Conservation (phyloP, 768 basidiomycete species). For the Mycena vitilis region DNA sequence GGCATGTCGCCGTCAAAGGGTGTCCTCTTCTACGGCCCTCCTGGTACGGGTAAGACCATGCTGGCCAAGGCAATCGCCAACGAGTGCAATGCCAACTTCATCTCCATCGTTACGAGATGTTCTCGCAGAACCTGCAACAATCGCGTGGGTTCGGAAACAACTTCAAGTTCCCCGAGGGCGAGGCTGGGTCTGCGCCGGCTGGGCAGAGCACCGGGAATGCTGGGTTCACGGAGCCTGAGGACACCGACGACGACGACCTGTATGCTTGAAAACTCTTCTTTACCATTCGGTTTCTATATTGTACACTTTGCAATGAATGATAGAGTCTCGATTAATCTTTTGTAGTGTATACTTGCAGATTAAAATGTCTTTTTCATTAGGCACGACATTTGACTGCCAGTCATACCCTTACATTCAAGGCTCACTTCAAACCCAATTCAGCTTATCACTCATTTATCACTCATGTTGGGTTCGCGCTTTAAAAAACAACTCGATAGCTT, state of each 20-base stretch:
- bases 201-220: constrained; percentile 67
- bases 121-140: too few species aligned
- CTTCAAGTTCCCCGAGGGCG: constrained; percentile 97
- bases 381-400: background rate
- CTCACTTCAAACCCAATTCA: too few species aligned
- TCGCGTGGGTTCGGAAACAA: constrained; percentile 72
- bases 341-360: constrained; percentile 12
- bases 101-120: too few species aligned
- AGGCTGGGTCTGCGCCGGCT: constrained; percentile 50
- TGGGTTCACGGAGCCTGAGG: constrained; percentile 87
- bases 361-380: constrained; percentile 19
- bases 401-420: too few species aligned
- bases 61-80: constrained; percentile 99
- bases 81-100: constrained; percentile 99
- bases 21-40: constrained; percentile 99
- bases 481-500: too few species aligned
- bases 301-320: too few species aligned
- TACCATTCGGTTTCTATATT: background rate
- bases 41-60: constrained; percentile 99
- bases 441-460: too few species aligned
- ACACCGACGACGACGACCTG: constrained; percentile 89
- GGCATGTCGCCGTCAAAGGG: constrained; percentile 99
- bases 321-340: too few species aligned
- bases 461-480: too few species aligned
- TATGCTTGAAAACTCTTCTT: constrained; percentile 72